A percentile compares a stretch with the other conserved stretches of the same genome.
Conservation (phyloP, 768 basidiomycete species). For the Suillus subalutaceus region DNA sequence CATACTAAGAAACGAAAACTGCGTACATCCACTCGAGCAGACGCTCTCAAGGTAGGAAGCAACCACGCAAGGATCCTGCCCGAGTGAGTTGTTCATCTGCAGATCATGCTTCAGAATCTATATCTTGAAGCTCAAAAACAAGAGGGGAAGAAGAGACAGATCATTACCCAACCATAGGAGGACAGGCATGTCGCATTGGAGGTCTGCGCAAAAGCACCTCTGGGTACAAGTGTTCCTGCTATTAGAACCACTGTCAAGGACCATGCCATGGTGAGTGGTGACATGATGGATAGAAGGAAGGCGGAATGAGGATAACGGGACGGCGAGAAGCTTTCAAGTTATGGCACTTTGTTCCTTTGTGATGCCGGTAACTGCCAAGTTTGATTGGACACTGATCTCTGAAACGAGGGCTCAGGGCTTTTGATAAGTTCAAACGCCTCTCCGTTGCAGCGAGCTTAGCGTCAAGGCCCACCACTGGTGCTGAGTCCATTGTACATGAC, state of each 20-base stretch:
- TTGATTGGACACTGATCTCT: not conserved
- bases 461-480: not conserved
- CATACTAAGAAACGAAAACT: no score
- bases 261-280: slow-evolving; percentile 12
- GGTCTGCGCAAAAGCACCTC: slow-evolving; percentile 22
- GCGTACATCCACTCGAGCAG: no score
- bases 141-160: no score
- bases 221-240: slow-evolving; percentile 11
- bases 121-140: no score
- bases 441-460: not conserved
- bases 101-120: no score
- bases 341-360: not conserved
- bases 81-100: no score
- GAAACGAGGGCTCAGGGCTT: not conserved
- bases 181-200: no score
- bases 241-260: slow-evolving; percentile 20
- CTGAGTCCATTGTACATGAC: not conserved
- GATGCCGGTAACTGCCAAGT: not conserved
- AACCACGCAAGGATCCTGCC: no score
- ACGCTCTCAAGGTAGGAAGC: no score
- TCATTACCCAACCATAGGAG: no score
- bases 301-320: not conserved
- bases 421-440: not conserved
- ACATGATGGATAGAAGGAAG: slow-evolving; percentile 15
- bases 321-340: no score